Evolutionary conservation across 2,329 filamentous ascomycete species (phyloP).

Genomic region (Simplicillium sp.): DNA sequence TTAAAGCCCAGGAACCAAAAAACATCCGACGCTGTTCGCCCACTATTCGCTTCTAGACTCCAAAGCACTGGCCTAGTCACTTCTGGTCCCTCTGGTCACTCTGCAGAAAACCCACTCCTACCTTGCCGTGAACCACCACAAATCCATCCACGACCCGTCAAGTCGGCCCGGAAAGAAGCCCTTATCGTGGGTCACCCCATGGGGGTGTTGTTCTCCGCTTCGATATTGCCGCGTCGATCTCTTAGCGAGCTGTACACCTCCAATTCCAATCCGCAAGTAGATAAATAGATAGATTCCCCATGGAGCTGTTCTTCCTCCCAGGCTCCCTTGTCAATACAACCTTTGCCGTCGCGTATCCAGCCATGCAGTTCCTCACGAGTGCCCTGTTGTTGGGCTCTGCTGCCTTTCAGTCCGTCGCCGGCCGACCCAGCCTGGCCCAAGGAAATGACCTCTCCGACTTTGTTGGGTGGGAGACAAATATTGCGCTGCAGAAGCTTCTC

Average conservation of each 20-base stretch:
- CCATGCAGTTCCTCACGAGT: slow-evolving; percentile 42
- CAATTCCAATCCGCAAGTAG: neutral
- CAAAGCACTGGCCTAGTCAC: no score
- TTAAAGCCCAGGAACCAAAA: no score
- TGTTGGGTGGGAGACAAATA: slow-evolving; percentile 39
- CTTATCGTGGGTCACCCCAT: no score
- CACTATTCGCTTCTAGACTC: no score
- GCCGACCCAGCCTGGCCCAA: slow-evolving; percentile 27
- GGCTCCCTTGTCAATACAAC: slow-evolving; percentile 14
- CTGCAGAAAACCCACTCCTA: no score
- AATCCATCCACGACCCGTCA: no score
- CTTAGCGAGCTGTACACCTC: neutral
- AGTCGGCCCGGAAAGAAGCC: no score
- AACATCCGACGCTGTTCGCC: no score
- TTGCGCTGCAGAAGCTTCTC: slow-evolving; percentile 41
- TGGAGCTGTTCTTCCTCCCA: slow-evolving; percentile 9
- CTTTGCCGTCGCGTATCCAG: slow-evolving; percentile 21
- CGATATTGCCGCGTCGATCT: neutral
- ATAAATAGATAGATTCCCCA: neutral
- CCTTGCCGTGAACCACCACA: no score
- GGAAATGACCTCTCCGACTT: slow-evolving; percentile 38
- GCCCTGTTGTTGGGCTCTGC: slow-evolving; percentile 40
- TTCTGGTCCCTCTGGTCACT: no score
- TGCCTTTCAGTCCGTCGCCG: slow-evolving; percentile 41
- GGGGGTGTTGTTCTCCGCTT: neutral